Evolutionary conservation across 495 filamentous ascomycete genomes (phyloP), one percentile per base, ranked within the genome.

Genomic region (Penicillium odoratum): DNA sequence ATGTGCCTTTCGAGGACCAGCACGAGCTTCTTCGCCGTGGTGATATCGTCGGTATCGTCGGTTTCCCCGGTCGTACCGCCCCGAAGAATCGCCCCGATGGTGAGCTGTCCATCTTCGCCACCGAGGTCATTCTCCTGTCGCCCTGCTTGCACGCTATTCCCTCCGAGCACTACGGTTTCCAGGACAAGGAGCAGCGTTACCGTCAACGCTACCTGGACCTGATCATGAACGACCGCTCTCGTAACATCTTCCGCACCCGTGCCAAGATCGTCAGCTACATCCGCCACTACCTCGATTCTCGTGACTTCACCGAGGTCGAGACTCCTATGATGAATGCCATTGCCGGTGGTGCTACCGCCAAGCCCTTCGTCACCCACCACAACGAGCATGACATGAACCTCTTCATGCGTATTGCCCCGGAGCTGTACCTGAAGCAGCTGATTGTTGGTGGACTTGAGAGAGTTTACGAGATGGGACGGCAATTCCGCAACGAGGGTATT

Each of bases 291-390:
- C 91, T 98, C 62, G 91, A 97, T 62, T 80, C 81, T 53, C 81
- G 84, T 49, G 90, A 91, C 56, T 98, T 98, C 69, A 80, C 89
- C 48, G 93, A 97, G 72, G 91, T 98, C n/a, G 90, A 97, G 76
- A 98, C 94, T 2, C 95, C 95, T 8, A 96, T 98, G 85, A 90
- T 99, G 87, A 95, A 96, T 67, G 84, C 89, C 55, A 94, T 96
- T 69, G 92, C 93, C 29, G 94, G 94, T 66, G 94, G 94, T 58
- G 94, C 94, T 18, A 98, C 95, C 7, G 94, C 94, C 56, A 93
- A 92, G 80, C 94, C 94, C 13, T 99, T 98, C 74, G 79, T 88
- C 57, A 97, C 94, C 3, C 88, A 94, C 70, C 92, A 97, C 77
- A 98, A 98, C 73, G 94, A 97, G 10, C 81, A 92, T 18, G 84